phyloP scores from a whole-genome alignment of 768 basidiomycete species.

The Russula emetica region DNA sequence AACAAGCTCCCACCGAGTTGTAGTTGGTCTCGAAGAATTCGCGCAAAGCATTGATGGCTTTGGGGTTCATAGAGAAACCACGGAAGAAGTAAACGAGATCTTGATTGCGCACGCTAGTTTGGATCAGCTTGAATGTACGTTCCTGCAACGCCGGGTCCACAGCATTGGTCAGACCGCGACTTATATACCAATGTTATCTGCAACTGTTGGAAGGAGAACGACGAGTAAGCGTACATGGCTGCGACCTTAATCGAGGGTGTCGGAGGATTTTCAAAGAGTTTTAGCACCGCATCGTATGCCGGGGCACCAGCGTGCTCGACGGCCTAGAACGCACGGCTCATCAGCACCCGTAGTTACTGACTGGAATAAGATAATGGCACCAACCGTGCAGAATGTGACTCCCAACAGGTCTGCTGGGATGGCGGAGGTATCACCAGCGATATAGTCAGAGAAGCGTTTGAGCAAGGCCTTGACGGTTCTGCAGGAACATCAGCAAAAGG shows the following conservation, averaged over 20 bases:
- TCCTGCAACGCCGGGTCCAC: conserved; percentile 53
- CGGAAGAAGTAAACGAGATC: conserved; percentile 62
- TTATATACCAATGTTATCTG: conserved; percentile 30
- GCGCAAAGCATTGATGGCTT: conserved; percentile 49
- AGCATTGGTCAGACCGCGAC: conserved; percentile 61
- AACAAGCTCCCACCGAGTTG: conserved; percentile 45
- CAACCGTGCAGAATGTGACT: conserved; percentile 50
- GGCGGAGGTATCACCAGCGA: conserved; percentile 65
- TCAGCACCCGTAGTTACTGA: neutral
- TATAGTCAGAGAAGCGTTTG: conserved; percentile 64
- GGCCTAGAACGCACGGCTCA: conserved; percentile 41
- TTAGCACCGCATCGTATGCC: conserved; percentile 71
- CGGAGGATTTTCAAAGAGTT: conserved; percentile 64
- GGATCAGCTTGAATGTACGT: conserved; percentile 59
- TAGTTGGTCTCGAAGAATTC: conserved; percentile 70
- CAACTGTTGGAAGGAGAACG: neutral
- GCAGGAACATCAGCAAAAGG: conserved; percentile 31
- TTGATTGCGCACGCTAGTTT: conserved; percentile 50
- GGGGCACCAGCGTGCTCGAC: conserved; percentile 66
- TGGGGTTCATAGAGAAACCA: conserved; percentile 53
- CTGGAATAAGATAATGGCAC: conserved; percentile 24
- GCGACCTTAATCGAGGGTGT: conserved; percentile 70
- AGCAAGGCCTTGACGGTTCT: conserved; percentile 75
- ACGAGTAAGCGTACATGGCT: conserved; percentile 51
- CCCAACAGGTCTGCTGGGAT: conserved; percentile 79